Base-by-base conservation (phyloP, 2,329 filamentous ascomycete species). In the Pseudogymnoascus sp. region DNA sequence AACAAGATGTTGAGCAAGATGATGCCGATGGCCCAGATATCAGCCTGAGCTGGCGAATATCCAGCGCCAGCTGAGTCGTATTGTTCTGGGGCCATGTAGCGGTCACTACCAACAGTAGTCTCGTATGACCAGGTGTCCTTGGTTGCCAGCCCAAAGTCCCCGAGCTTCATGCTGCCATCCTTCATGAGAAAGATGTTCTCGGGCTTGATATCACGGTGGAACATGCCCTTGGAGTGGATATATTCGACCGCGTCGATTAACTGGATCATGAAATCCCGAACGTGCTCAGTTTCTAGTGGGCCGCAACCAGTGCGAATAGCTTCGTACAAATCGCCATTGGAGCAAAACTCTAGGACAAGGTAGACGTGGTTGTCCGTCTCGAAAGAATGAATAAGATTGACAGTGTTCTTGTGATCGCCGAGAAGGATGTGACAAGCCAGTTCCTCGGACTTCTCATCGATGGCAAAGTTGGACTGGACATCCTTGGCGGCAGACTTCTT, bases 1-100 rank as follows among this genome's bases (percentile, higher is more conserved):
- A 99, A 99, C 65, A 99, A 81, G 65, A 97, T 89, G 79, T 99
- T 99, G 72, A 99, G 83, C 67, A 99, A 80, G 75, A 94, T 97
- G 76, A 99, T 93, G 66, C 94, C 94, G 72, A 99, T 90, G 63
- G 94, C 92, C 94, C 94, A 99, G 69, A 97, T 87, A 74, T 99
- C 94, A 60, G 94, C 94, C 77, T 94, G 86, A 51, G 91, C 90
- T 55, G 94, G 92, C 62, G 91, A 93, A 78, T 99, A 99, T 64
- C 94, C 94, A 66, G 84, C 85, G 65, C 87, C 88, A 68, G 87
- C 85, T 61, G 92, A 92, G 74, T 97, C 93, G 71, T 94, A 97
- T 76, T 99, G 94, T 77, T 99, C 94, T 4, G 94, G 94, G 62
- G 94, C 92, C 94, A 99, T 99, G 79, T 99, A 99, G 62, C 94